phyloP scores from a whole-genome alignment of 2,329 filamentous ascomycete genomes.

The Beauveria medogensis region DNA sequence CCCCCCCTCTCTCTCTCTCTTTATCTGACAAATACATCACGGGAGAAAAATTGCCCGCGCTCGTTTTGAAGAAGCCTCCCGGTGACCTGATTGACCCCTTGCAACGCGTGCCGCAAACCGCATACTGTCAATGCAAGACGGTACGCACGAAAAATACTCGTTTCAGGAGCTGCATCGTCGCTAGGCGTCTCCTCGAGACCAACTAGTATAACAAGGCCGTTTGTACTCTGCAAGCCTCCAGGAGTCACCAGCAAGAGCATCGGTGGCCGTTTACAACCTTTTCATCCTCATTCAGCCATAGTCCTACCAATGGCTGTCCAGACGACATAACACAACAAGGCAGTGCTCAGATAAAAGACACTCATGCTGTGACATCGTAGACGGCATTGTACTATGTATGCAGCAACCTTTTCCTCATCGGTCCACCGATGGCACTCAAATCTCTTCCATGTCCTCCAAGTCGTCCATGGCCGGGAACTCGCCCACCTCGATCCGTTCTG shows the following conservation, averaged over 20 bases:
- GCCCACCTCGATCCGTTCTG: conserved; percentile 69
- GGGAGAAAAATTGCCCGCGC: not conserved
- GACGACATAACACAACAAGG: not conserved
- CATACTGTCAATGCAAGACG: not conserved
- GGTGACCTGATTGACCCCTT: not conserved
- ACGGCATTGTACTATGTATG: not conserved
- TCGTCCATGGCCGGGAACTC: conserved; percentile 65
- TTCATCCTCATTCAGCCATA: no score
- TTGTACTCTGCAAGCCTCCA: no score
- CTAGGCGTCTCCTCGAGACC: no score
- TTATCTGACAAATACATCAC: not conserved
- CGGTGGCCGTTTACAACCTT: no score
- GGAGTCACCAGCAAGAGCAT: no score
- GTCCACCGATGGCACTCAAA: conserved; percentile 28
- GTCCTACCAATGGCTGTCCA: no score
- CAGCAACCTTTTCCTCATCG: not conserved
- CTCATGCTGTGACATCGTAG: not conserved
- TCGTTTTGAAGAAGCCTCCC: not conserved
- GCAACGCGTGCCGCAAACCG: not conserved
- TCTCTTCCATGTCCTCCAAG: conserved; percentile 71
- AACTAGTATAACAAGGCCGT: no score
- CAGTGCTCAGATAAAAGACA: not conserved
- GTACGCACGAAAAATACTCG: not conserved
- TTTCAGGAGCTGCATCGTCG: not conserved
- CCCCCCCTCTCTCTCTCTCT: not conserved